phyloP scores from a whole-genome alignment of 345 rosid genomes.

The Dipteronia sinensis region DNA sequence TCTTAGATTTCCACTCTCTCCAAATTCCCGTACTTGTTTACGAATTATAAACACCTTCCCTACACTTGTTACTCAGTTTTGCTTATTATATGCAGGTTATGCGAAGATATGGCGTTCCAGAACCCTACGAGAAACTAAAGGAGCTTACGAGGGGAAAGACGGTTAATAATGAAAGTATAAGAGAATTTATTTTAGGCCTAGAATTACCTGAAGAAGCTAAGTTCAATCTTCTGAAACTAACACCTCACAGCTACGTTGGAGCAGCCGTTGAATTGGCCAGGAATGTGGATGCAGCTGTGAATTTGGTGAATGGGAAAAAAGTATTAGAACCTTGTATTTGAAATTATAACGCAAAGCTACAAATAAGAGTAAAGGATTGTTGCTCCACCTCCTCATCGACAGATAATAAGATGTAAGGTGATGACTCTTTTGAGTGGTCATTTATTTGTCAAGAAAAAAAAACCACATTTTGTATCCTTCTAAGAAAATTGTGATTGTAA shows the following conservation, averaged over 20 bases:
- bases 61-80: background rate
- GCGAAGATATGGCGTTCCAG: slow-evolving; percentile 93
- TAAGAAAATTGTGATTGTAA: background rate
- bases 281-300: slow-evolving; percentile 46
- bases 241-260: slow-evolving; percentile 79
- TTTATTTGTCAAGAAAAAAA: no score
- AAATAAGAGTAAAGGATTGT: background rate
- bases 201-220: slow-evolving; percentile 78
- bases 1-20: background rate
- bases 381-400: background rate
- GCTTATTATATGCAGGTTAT: slow-evolving; percentile 52
- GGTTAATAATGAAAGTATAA: slow-evolving; percentile 71
- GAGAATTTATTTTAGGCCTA: slow-evolving; percentile 64
- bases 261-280: slow-evolving; percentile 72
- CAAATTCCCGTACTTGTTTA: background rate
- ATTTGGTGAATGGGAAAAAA: slow-evolving; percentile 28
- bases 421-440: background rate
- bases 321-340: slow-evolving; percentile 21
- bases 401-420: no score
- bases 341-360: slow-evolving; percentile 1
- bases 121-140: slow-evolving; percentile 93
- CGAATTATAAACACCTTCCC: background rate
- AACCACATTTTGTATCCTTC: background rate
- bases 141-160: slow-evolving; percentile 90
- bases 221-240: slow-evolving; percentile 56